Evolutionary conservation across 805 yeast species (phyloP).

Genomic region (Pichia gijzeniarum): DNA sequence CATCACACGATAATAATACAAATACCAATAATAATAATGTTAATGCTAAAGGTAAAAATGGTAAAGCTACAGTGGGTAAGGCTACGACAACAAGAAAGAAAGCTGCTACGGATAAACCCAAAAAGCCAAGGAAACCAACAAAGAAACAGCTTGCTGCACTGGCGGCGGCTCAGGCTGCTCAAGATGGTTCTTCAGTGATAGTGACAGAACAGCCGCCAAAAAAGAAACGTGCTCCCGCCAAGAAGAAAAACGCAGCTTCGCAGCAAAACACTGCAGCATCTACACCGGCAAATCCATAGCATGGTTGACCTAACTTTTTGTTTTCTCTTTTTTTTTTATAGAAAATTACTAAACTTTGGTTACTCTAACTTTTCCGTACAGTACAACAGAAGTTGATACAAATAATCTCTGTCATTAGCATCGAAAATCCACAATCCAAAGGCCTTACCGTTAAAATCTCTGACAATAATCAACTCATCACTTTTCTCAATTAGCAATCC

Average conservation of each 20-base stretch:
- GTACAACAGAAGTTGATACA: conserved; percentile 37
- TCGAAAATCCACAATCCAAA: conserved; percentile 78
- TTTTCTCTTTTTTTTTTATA: background rate
- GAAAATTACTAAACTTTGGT: background rate
- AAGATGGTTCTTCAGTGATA: conserved; percentile 26
- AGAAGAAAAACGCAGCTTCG: conserved; percentile 17
- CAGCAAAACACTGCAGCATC: background rate
- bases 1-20: too few species aligned
- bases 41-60: background rate
- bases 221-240: conserved; percentile 26
- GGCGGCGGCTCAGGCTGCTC: conserved; percentile 22
- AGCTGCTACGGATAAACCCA: conserved; percentile 16
- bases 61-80: conserved; percentile 4
- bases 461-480: conserved; percentile 64
- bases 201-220: conserved; percentile 21
- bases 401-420: conserved; percentile 54
- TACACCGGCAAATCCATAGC: conserved; percentile 1
- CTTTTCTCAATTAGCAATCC: conserved; percentile 62
- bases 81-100: conserved; percentile 15
- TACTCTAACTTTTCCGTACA: conserved; percentile 21
- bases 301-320: background rate
- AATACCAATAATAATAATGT: background rate
- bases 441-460: conserved; percentile 60
- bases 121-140: conserved; percentile 28
- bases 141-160: conserved; percentile 28